Evolutionary conservation across 2,329 filamentous ascomycete genomes (phyloP), one percentile per base, ranked within the genome.

Genomic region (Aureobasidium sp.): DNA sequence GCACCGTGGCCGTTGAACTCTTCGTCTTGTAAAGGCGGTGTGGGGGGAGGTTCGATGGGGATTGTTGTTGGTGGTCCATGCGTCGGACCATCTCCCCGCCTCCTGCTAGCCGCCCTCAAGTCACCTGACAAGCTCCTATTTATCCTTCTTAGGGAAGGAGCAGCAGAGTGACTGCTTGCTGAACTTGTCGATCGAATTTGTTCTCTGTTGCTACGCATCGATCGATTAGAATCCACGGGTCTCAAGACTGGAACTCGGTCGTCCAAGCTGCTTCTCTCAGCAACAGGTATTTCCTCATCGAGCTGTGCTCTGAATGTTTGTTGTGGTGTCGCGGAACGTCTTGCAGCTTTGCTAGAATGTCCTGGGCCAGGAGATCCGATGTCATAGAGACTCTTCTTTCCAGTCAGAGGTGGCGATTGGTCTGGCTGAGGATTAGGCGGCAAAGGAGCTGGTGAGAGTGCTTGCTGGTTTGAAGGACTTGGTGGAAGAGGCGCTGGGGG

Each of bases 81-180:
- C 75, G 74, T 73, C 34, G 36, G 6, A 37, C 2, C 34, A 10
- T 39, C 29, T 74, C 78, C 76, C 34, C 32, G 32, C 77, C 79
- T 82, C 81, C 83, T 83, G 75, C 84, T 84, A 67, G 84, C 83
- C 67, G 83, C 83, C 76, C 88, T 79, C 69, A 95, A 80, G 80
- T 95, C 89, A 75, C 88, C 87, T 81, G 89, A 92, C 74, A 86
- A 71, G 72, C 79, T 82, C 54, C 81, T 79, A 67, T 87, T 85
- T 65, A 83, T 82, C 65, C 90, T 84, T 69, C 91, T 83, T 64
- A 94, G 81, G 52, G 88, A 86, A 65, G 87, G 88, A 63, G 86
- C 88, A 65, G 79, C 76, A 69, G 80, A 83, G 65, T 79, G 77
- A 63, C 81, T 78, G 74, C 80, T 86, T 66, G 77, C 70, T 65